phyloP scores from a whole-genome alignment of 1,284 basidiomycete genomes.

The Afroboletus lepidellus region DNA sequence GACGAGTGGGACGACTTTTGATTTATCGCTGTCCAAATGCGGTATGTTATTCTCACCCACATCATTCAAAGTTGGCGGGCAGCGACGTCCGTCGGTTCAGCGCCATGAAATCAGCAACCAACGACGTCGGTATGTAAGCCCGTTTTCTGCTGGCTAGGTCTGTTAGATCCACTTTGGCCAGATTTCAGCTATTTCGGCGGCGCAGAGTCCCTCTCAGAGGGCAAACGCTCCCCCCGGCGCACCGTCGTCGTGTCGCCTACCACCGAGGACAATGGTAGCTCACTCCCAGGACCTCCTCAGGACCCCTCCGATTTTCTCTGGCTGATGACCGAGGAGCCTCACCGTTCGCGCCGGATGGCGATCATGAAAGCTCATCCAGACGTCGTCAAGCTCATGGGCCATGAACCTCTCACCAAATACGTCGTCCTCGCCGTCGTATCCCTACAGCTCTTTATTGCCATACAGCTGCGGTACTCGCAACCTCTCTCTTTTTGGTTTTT shows the following conservation, averaged over 20 bases:
- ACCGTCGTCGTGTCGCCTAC: constrained; percentile 47
- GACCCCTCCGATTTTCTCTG: constrained; percentile 85
- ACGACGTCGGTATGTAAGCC: constrained; percentile 17
- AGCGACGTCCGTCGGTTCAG: not conserved
- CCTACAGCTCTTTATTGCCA: constrained; percentile 71
- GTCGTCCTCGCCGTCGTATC: constrained; percentile 78
- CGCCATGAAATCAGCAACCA: constrained; percentile 17
- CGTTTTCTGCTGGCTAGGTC: too few relatives aligned
- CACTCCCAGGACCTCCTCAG: constrained; percentile 54
- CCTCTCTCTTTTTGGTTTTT: constrained; percentile 76
- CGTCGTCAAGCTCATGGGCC: constrained; percentile 93
- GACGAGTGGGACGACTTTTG: constrained; percentile 24
- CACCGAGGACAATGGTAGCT: constrained; percentile 40
- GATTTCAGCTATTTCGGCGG: constrained; percentile 78
- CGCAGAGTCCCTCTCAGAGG: constrained; percentile 69
- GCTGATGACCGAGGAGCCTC: constrained; percentile 97
- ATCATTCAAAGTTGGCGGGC: not conserved
- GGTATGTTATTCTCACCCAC: constrained; percentile 28
- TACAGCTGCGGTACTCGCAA: constrained; percentile 62
- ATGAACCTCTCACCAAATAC: constrained; percentile 89
- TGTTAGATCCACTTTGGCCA: constrained; percentile 22
- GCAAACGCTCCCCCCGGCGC: constrained; percentile 54
- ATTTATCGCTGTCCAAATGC: constrained; percentile 9
- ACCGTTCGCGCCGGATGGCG: constrained; percentile 81
- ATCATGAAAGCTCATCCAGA: constrained; percentile 96